Conservation (phyloP, 2,329 filamentous ascomycete species). For the Coniochaeta ligniaria region DNA sequence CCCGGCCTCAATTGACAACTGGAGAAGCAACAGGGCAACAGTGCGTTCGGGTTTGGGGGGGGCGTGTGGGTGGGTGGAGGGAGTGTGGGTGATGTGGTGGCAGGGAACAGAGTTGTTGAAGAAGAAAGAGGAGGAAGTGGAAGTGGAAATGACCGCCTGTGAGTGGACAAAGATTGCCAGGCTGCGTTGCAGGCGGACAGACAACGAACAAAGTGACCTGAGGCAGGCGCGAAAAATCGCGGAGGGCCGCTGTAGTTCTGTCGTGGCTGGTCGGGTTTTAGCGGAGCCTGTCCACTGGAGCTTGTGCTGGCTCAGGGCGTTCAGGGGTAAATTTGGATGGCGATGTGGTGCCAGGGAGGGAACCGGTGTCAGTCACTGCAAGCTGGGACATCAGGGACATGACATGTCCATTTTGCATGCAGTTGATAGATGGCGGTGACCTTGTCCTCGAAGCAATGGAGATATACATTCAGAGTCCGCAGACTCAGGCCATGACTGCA, state of each 20-base stretch:
- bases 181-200: not conserved
- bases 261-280: not conserved
- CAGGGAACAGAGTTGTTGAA: constrained; percentile 1
- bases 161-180: constrained; percentile 1
- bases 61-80: not conserved
- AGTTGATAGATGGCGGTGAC: not conserved
- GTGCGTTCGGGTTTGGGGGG: not conserved
- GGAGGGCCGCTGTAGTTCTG: not conserved
- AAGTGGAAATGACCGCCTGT: not conserved
- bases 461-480: not conserved
- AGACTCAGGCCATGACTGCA: not conserved
- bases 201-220: not conserved
- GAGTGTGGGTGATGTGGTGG: not conserved
- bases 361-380: not conserved
- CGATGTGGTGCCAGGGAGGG: not conserved
- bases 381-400: no score
- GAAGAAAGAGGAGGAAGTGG: not conserved
- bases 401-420: not conserved
- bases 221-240: not conserved
- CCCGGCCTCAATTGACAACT: not conserved
- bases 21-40: constrained; percentile 1
- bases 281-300: not conserved
- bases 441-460: not conserved
- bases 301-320: not conserved
- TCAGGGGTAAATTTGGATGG: not conserved